Conservation (phyloP, 345 rosid species). For the Cardamine occulta region DNA sequence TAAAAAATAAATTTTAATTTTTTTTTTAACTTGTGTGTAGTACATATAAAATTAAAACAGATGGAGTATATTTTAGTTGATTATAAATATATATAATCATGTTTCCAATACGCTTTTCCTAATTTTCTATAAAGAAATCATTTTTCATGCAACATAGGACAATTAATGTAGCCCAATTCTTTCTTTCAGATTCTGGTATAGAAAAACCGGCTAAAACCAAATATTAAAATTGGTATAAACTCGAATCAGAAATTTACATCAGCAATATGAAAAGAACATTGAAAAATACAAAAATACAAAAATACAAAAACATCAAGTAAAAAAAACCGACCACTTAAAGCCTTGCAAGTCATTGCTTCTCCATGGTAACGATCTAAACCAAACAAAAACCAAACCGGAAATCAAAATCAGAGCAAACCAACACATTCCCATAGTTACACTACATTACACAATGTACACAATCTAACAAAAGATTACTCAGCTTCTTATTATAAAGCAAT, state of each 20-base stretch:
- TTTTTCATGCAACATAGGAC: too few species aligned
- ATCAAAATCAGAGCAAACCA: slow-evolving; percentile 36
- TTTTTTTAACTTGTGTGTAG: too few species aligned
- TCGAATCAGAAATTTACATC: slow-evolving; percentile 34
- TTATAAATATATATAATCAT: too few species aligned
- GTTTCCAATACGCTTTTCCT: too few species aligned
- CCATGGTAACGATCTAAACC: slow-evolving; percentile 31
- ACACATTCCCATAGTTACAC: slow-evolving; percentile 30
- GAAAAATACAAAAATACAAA: slow-evolving; percentile 8
- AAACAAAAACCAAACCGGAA: slow-evolving; percentile 25
- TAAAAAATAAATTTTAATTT: too few species aligned
- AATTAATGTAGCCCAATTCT: background rate
- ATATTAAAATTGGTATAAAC: slow-evolving; percentile 15
- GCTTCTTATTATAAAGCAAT: background rate
- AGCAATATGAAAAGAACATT: slow-evolving; percentile 3
- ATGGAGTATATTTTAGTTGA: too few species aligned
- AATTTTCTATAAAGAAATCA: too few species aligned
- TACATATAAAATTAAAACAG: too few species aligned
- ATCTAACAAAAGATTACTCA: slow-evolving; percentile 33
- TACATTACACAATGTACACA: slow-evolving; percentile 38
- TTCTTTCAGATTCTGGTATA: background rate
- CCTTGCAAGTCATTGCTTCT: slow-evolving; percentile 19
- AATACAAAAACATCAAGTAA: slow-evolving; percentile 20
- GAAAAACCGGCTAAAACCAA: background rate
- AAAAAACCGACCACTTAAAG: slow-evolving; percentile 11